phyloP scores from a whole-genome alignment of 164 flowering plant species.

The Buxus sempervirens region DNA sequence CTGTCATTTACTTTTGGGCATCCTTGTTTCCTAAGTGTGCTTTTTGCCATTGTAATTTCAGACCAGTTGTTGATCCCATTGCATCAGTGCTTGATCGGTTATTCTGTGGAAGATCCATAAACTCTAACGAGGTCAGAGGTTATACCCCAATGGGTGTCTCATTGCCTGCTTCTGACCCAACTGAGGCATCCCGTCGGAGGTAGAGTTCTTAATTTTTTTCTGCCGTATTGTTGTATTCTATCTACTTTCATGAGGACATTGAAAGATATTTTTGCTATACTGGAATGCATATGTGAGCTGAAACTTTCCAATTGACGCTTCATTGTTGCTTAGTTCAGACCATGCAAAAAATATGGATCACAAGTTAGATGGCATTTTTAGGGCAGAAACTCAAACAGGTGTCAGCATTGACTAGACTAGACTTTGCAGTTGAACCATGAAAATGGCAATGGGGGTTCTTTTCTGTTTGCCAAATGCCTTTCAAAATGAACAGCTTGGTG shows the following conservation, averaged over 20 bases:
- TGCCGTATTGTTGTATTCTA: neutral
- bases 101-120: slow-evolving; percentile 70
- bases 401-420: no score
- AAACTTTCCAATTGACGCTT: no score
- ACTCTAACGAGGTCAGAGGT: slow-evolving; percentile 45
- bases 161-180: slow-evolving; percentile 85
- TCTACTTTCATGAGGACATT: neutral
- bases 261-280: neutral
- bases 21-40: slow-evolving; percentile 5
- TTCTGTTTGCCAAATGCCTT: no score
- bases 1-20: neutral
- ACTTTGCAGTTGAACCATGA: no score
- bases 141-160: slow-evolving; percentile 55
- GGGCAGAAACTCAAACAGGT: no score
- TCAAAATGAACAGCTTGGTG: no score
- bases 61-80: slow-evolving; percentile 87
- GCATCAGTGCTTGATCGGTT: slow-evolving; percentile 67
- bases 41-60: slow-evolving; percentile 31
- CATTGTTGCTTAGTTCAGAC: no score
- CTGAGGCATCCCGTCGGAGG: slow-evolving; percentile 97
- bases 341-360: no score
- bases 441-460: no score
- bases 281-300: neutral
- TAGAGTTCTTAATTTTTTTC: slow-evolving; percentile 22
- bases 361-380: no score